Conservation (phyloP, 106 monocot species). For the Dioscorea dumetorum region DNA sequence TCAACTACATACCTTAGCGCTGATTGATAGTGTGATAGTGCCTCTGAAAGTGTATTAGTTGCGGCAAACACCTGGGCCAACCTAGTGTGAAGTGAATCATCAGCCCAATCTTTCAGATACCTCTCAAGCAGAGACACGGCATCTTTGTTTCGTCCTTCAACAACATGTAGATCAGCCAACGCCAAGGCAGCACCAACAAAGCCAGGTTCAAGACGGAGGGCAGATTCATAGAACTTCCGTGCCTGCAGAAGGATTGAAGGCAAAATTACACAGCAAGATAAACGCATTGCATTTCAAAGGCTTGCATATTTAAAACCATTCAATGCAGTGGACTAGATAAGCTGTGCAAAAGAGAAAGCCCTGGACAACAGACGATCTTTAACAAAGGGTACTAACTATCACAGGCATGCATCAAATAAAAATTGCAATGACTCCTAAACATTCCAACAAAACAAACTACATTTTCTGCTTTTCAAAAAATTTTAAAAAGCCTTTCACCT, state of each 20-base stretch:
- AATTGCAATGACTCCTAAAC: too few species aligned
- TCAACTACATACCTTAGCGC: constrained; percentile 66
- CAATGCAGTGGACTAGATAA: too few species aligned
- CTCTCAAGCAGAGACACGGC: constrained; percentile 88
- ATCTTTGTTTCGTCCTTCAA: constrained; percentile 81
- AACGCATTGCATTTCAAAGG: too few species aligned
- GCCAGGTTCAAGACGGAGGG: constrained; percentile 87
- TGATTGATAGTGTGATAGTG: constrained; percentile 93
- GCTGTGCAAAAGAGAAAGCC: too few species aligned
- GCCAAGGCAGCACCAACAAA: constrained; percentile 88
- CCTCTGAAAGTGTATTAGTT: constrained; percentile 80
- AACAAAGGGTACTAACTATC: too few species aligned
- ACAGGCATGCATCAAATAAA: too few species aligned
- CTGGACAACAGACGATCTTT: too few species aligned
- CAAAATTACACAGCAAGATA: too few species aligned
- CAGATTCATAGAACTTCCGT: constrained; percentile 94
- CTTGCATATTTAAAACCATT: too few species aligned
- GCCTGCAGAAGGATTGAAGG: constrained; percentile 34
- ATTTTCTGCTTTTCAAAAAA: too few species aligned
- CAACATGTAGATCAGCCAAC: constrained; percentile 86
- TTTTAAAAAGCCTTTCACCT: too few species aligned
- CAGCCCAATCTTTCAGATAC: constrained; percentile 89
- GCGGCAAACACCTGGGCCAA: constrained; percentile 96
- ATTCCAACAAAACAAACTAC: too few species aligned
- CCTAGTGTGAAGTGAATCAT: constrained; percentile 93